Conservation (phyloP, 1,284 basidiomycete genomes). For the Chalciporus sp. region DNA sequence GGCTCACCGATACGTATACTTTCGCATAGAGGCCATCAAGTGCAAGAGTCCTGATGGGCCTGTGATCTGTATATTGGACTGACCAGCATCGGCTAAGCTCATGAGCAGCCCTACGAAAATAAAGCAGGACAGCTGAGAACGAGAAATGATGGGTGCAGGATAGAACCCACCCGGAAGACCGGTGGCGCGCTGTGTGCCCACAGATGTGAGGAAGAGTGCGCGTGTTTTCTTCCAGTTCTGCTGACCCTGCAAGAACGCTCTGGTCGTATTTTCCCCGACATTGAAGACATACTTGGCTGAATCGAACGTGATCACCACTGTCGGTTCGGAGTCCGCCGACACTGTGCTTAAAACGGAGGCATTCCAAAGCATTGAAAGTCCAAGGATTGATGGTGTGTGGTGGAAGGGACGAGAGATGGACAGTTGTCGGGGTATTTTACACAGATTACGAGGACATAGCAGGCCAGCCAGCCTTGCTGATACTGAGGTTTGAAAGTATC, state of each 20-base stretch:
- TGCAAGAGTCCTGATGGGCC: conserved; percentile 78
- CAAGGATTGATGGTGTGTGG: conserved; percentile 9
- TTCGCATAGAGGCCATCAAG: conserved; percentile 70
- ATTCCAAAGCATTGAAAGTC: conserved; percentile 56
- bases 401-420: conserved; percentile 21
- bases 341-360: conserved; percentile 54
- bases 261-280: conserved; percentile 77
- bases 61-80: conserved; percentile 58
- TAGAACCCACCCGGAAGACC: conserved; percentile 68
- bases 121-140: not conserved
- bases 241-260: conserved; percentile 71
- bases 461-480: conserved; percentile 27
- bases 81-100: conserved; percentile 77
- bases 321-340: conserved; percentile 79
- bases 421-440: conserved; percentile 28
- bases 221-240: conserved; percentile 65
- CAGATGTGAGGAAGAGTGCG: conserved; percentile 75
- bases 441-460: conserved; percentile 33
- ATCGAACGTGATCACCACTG: conserved; percentile 75
- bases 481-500: not conserved
- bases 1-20: conserved; percentile 63
- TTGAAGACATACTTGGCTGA: conserved; percentile 86
- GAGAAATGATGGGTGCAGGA: not conserved
- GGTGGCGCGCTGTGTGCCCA: conserved; percentile 58
- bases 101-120: conserved; percentile 68